Evolutionary conservation across 2,329 filamentous ascomycete genomes (phyloP), one percentile per base, ranked within the genome.

Genomic region (Pseudogymnoascus sp.): DNA sequence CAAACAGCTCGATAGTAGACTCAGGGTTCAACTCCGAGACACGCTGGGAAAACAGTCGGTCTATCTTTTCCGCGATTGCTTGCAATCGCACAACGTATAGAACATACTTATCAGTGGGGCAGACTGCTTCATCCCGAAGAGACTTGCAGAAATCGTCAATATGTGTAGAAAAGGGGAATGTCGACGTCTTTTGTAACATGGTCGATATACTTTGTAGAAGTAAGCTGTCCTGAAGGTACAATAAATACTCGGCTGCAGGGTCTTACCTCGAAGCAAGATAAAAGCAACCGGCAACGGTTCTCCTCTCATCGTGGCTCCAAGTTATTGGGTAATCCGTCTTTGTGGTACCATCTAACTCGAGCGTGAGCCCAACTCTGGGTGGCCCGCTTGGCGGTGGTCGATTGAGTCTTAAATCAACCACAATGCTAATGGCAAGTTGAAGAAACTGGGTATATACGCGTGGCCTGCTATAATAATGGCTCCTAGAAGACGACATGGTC

Each of bases 201-300:
- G 71, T 67, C 5, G 73, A 69, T 21, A 73, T 68, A 10, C 72
- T 75, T 28, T 7, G 2, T 18, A 30, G 18, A 26, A 13, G 23
- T 52, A 30, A 52, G 45, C n/a, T 18, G 8, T 5, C 5, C 12
- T 23, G 2, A 18, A 52, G 7, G n/a, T 30, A 12, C n/a, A 18
- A 30, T 52, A n/a, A 10, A 12, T 18, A 52, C 6, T 7, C n/a
- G n/a, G n/a, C 9, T 2, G 9, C 12, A 9, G 10, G 6, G 15
- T 30, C 45, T 13, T 30, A 52, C 45, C 45, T 52, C 4, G 74
- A 74, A 9, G 73, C 72, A 10, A 77, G 65, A 61, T 74, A 76
- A 62, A 74, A 78, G 26, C 74, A 72, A 3, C 75, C 76, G 3
- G 73, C 71, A 10, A 75, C 69, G 2, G 75, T 75, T 52, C 76